These are phyloP conservation scores for Ogataea neopini DNA, from an alignment of 805 yeast genomes.

Conservation along the genomic window DNA sequence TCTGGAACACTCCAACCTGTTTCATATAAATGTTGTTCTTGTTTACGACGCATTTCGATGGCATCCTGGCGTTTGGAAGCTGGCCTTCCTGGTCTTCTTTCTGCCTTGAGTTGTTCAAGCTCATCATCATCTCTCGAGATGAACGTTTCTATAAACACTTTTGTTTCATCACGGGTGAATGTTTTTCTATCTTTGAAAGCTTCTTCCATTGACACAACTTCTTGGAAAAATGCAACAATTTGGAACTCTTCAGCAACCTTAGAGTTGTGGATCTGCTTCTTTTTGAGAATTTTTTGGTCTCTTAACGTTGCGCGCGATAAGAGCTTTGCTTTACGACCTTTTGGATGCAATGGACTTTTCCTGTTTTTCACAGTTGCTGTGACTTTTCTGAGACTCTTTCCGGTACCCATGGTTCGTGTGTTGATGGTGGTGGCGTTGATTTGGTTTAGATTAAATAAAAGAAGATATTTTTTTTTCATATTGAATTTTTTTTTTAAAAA, in stretches of 20 bases:
- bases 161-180: slow-evolving; percentile 60
- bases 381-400: slow-evolving; percentile 63
- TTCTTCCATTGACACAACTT: slow-evolving; percentile 46
- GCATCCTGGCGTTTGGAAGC: slow-evolving; percentile 66
- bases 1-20: slow-evolving; percentile 78
- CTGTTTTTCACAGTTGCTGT: slow-evolving; percentile 57
- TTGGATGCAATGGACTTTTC: slow-evolving; percentile 71
- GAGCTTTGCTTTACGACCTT: slow-evolving; percentile 85
- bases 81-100: slow-evolving; percentile 89
- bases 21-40: slow-evolving; percentile 60
- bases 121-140: slow-evolving; percentile 76
- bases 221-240: slow-evolving; percentile 60
- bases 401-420: slow-evolving; percentile 43
- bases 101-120: slow-evolving; percentile 55
- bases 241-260: slow-evolving; percentile 61
- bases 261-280: slow-evolving; percentile 57
- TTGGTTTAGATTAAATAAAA: neutral
- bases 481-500: neutral
- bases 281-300: slow-evolving; percentile 65
- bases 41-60: slow-evolving; percentile 59
- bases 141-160: slow-evolving; percentile 59
- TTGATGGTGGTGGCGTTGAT: too few relatives aligned
- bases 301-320: slow-evolving; percentile 84
- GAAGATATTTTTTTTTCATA: neutral
- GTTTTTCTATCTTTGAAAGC: slow-evolving; percentile 35